Conservation (phyloP, 2,329 filamentous ascomycete genomes). For the Xylaria sp. region DNA sequence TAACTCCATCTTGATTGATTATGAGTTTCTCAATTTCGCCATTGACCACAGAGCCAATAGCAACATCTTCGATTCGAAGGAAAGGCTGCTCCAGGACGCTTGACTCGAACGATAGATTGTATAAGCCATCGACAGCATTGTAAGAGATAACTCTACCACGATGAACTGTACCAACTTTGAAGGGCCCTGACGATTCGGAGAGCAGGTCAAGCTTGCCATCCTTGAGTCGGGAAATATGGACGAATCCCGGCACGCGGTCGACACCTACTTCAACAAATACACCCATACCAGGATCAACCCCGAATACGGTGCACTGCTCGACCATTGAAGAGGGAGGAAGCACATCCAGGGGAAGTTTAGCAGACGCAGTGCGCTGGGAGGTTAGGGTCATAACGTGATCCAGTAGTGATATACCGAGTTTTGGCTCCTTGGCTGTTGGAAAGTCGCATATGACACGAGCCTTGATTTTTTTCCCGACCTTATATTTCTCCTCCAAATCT, state of each 20-base stretch:
- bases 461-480: slow-evolving; percentile 84
- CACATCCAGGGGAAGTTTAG: slow-evolving; percentile 63
- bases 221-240: slow-evolving; percentile 92
- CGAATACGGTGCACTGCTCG: slow-evolving; percentile 80
- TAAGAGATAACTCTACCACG: slow-evolving; percentile 86
- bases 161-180: slow-evolving; percentile 81
- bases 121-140: slow-evolving; percentile 86
- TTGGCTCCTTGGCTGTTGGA: slow-evolving; percentile 79
- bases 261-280: slow-evolving; percentile 80
- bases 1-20: slow-evolving; percentile 79
- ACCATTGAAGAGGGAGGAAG: slow-evolving; percentile 80
- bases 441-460: slow-evolving; percentile 90
- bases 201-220: slow-evolving; percentile 90
- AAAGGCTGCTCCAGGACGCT: slow-evolving; percentile 87
- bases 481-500: slow-evolving; percentile 81
- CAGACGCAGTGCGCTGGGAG: slow-evolving; percentile 56
- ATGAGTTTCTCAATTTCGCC: slow-evolving; percentile 88
- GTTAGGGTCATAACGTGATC: slow-evolving; percentile 80
- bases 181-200: slow-evolving; percentile 79
- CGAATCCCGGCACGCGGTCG: slow-evolving; percentile 80
- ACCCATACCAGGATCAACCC: slow-evolving; percentile 83
- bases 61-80: slow-evolving; percentile 90
- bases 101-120: slow-evolving; percentile 84
- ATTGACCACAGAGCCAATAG: slow-evolving; percentile 81
- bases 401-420: slow-evolving; percentile 87